Percentiles rank a stretch among this genome's conserved stretches.
Evolutionary conservation across 257 asterid genomes (phyloP).

Genomic region (Solanum bulbocastanum): DNA sequence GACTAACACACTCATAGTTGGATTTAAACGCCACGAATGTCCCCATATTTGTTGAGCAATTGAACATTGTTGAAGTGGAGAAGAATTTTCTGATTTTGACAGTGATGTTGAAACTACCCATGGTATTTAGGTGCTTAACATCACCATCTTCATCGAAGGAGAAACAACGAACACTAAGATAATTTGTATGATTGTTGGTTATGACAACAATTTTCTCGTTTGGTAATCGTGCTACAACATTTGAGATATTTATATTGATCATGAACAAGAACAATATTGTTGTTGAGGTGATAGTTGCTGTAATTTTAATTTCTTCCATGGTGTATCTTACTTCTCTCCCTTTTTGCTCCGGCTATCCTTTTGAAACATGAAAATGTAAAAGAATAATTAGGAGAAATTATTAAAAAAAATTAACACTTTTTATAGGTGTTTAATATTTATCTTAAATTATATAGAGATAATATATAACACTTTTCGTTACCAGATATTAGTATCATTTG

Average conservation of each 20-base stretch:
- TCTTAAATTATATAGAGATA: no score
- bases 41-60: slow-evolving; percentile 82
- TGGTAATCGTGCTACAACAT: neutral
- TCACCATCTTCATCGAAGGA: slow-evolving; percentile 25
- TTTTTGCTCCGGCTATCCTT: neutral
- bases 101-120: slow-evolving; percentile 15
- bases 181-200: slow-evolving; percentile 56
- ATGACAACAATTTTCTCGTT: slow-evolving; percentile 7
- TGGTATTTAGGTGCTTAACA: slow-evolving; percentile 27
- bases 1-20: slow-evolving; percentile 18
- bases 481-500: no score
- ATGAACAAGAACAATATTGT: neutral
- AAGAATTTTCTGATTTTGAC: slow-evolving; percentile 12
- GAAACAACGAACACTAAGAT: slow-evolving; percentile 54
- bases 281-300: neutral
- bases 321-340: neutral
- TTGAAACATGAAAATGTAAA: neutral
- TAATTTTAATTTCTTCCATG: neutral
- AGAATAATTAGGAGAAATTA: neutral
- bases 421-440: neutral
- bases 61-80: slow-evolving; percentile 41
- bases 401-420: neutral
- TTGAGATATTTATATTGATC: neutral
- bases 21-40: slow-evolving; percentile 42
- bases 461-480: neutral